A percentile compares a stretch with the other conserved stretches of the same genome.
Evolutionary conservation across 306 rosid genomes (phyloP).

Genomic region (Vigna unguiculata): DNA sequence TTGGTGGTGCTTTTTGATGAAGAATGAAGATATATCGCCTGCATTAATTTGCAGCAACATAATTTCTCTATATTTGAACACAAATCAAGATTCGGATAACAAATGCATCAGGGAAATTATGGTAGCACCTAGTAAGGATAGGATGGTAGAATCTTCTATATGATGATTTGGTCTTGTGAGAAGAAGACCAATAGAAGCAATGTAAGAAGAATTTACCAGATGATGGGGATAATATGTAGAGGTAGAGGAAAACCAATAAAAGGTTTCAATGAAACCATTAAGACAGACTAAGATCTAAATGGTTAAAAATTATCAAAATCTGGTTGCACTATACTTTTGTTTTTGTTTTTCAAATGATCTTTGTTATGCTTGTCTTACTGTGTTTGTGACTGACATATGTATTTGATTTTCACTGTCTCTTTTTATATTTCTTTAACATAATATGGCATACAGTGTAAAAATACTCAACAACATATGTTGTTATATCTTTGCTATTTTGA

Average conservation of each 20-base stretch:
- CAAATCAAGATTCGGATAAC: background rate
- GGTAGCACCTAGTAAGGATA: background rate
- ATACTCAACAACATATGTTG: conserved; percentile 22
- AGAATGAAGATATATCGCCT: background rate
- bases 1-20: background rate
- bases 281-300: background rate
- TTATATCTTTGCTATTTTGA: conserved; percentile 50
- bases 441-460: conserved; percentile 13
- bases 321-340: background rate
- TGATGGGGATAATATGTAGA: background rate
- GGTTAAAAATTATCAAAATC: background rate
- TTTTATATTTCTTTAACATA: background rate
- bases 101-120: background rate
- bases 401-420: background rate
- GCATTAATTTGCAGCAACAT: background rate
- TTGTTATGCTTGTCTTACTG: conserved; percentile 4
- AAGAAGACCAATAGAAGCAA: conserved; percentile 3
- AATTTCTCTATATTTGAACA: background rate
- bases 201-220: background rate
- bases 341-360: background rate
- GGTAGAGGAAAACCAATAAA: background rate
- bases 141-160: background rate
- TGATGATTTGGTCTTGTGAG: background rate
- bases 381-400: background rate
- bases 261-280: background rate